Conservation (phyloP, 2,329 filamentous ascomycete genomes). For the Apiospora arundinis region DNA sequence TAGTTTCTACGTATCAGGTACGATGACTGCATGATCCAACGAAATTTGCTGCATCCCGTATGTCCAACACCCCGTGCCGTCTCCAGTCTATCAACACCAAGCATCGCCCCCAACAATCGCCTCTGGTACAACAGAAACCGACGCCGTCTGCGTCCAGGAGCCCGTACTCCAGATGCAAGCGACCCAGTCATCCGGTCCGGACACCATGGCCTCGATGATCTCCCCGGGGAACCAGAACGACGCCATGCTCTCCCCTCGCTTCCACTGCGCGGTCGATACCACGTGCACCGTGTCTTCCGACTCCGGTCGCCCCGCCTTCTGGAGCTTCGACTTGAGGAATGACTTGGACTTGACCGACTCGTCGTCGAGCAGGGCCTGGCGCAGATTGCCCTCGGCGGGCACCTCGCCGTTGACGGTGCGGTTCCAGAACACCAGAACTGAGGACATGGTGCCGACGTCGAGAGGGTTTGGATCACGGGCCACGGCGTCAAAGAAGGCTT, state of each 20-base stretch:
- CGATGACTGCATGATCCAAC: too few relatives aligned
- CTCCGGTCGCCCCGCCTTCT: neutral
- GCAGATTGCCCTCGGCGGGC: neutral
- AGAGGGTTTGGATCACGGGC: neutral
- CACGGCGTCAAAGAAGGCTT: neutral
- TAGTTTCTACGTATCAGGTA: too few relatives aligned
- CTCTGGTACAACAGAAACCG: neutral
- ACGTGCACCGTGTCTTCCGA: slow-evolving; percentile 23
- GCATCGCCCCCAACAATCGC: neutral
- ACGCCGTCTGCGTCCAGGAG: neutral
- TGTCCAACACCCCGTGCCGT: too few relatives aligned
- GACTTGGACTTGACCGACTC: slow-evolving; percentile 6
- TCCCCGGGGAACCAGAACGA: slow-evolving; percentile 28
- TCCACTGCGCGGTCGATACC: slow-evolving; percentile 25
- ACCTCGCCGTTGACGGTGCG: neutral
- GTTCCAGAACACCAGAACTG: slow-evolving; percentile 21
- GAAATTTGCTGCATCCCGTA: too few relatives aligned
- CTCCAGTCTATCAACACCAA: neutral
- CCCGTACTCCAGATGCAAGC: slow-evolving; percentile 2
- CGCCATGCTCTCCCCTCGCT: slow-evolving; percentile 22
- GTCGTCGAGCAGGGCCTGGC: slow-evolving; percentile 7
- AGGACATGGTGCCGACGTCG: neutral
- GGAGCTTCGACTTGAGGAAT: neutral
- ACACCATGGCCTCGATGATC: slow-evolving; percentile 22
- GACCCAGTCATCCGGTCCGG: neutral